A percentile compares a stretch with the other conserved stretches of the same genome.
phyloP scores from a whole-genome alignment of 2,329 filamentous ascomycete species.

The Chaetothyriales sp. region DNA sequence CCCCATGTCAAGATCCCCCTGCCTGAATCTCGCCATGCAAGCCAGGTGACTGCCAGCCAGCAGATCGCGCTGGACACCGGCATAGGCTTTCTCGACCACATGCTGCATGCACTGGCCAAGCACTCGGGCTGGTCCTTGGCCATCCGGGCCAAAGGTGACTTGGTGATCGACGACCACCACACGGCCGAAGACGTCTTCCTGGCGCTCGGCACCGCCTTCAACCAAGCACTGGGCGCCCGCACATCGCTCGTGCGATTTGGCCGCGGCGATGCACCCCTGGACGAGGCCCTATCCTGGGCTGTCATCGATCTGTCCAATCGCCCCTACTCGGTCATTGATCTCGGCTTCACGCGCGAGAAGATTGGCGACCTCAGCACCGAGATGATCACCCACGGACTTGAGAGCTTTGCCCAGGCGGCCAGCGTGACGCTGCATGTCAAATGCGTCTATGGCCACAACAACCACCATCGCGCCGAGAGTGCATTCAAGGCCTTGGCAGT shows the following conservation, averaged over 20 bases:
- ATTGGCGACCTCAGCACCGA: conserved; percentile 86
- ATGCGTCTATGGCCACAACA: conserved; percentile 78
- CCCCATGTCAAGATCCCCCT: conserved; percentile 33
- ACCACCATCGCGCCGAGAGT: conserved; percentile 91
- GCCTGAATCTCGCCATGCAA: conserved; percentile 54
- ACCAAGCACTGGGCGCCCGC: conserved; percentile 60
- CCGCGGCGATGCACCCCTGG: conserved; percentile 79
- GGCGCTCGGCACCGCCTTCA: conserved; percentile 76
- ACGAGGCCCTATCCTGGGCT: conserved; percentile 85
- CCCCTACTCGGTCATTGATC: conserved; percentile 68
- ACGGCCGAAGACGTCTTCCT: conserved; percentile 93
- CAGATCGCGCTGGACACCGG: conserved; percentile 80
- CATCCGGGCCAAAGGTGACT: conserved; percentile 70
- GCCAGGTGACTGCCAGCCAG: conserved; percentile 71
- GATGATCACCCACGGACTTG: conserved; percentile 92
- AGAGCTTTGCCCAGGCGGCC: conserved; percentile 84
- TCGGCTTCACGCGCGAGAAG: conserved; percentile 80
- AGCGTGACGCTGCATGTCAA: conserved; percentile 92
- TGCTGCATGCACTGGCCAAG: conserved; percentile 93
- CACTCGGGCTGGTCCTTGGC: conserved; percentile 88
- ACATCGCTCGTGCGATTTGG: conserved; percentile 82
- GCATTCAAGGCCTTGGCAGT: conserved; percentile 94
- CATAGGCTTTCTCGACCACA: conserved; percentile 96
- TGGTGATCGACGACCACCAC: conserved; percentile 98
- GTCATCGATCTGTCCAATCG: conserved; percentile 92